Percentiles rank a stretch among this genome's conserved stretches.
These are phyloP conservation scores for Luvunga scandens DNA, from an alignment of 345 rosid species.

Conservation along the genomic window DNA sequence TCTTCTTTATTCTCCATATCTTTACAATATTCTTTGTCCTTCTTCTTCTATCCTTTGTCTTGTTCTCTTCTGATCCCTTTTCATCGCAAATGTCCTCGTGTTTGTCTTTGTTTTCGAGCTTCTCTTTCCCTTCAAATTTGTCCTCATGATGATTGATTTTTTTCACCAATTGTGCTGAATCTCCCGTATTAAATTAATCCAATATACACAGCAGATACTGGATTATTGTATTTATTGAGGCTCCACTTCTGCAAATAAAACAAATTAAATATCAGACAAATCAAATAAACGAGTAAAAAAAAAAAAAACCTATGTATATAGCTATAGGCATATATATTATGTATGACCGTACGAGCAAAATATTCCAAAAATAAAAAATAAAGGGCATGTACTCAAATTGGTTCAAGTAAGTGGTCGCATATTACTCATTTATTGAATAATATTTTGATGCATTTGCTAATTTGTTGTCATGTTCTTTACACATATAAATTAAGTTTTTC, in stretches of 20 bases:
- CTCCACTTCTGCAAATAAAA: too few species aligned
- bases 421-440: too few species aligned
- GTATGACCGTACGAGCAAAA: too few species aligned
- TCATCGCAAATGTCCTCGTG: not conserved
- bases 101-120: not conserved
- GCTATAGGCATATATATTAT: too few species aligned
- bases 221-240: not conserved
- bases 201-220: not conserved
- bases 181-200: constrained; percentile 31
- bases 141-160: constrained; percentile 18
- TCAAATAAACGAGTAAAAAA: not conserved
- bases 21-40: constrained; percentile 25
- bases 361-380: too few species aligned
- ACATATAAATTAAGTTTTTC: too few species aligned
- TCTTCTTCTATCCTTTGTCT: constrained; percentile 38
- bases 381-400: too few species aligned
- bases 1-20: constrained; percentile 43
- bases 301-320: too few species aligned
- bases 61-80: constrained; percentile 21
- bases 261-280: not conserved
- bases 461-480: too few species aligned
- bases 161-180: constrained; percentile 28
- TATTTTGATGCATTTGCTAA: too few species aligned
- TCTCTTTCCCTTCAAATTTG: constrained; percentile 12
- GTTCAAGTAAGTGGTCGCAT: too few species aligned